phyloP scores from a whole-genome alignment of 2,329 filamentous ascomycete genomes.

The Stemphylium beticola region DNA sequence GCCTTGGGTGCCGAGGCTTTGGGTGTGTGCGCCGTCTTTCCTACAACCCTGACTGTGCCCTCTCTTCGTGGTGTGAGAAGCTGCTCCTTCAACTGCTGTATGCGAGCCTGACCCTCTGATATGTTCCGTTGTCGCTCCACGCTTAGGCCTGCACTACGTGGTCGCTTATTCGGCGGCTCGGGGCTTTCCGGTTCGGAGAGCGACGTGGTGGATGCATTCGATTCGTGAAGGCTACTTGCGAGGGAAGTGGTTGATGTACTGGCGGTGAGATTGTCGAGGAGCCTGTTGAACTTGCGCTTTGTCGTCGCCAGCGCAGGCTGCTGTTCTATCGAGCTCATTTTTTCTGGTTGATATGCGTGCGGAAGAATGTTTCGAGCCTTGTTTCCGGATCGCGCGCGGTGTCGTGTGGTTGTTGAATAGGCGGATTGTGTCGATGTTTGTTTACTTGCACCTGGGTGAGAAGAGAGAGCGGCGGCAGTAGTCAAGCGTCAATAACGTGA shows the following conservation, averaged over 20 bases:
- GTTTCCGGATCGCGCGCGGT: not conserved
- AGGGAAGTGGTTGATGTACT: conserved; percentile 56
- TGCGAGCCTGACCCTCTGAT: conserved; percentile 39
- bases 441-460: conserved; percentile 21
- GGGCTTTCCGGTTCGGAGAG: conserved; percentile 29
- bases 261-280: conserved; percentile 61
- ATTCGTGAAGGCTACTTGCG: conserved; percentile 45
- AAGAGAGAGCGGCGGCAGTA: not conserved
- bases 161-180: conserved; percentile 45
- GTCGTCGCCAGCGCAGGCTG: conserved; percentile 70
- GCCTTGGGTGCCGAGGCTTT: conserved; percentile 31
- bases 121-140: conserved; percentile 37
- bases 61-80: conserved; percentile 37
- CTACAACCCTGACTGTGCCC: conserved; percentile 41
- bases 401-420: not conserved
- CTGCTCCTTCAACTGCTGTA: conserved; percentile 41
- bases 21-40: conserved; percentile 32
- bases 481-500: not conserved
- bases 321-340: conserved; percentile 21
- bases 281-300: conserved; percentile 82
- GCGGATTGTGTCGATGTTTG: conserved; percentile 30
- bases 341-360: not conserved
- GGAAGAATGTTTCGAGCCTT: not conserved
- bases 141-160: conserved; percentile 38
- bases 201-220: conserved; percentile 42